These are phyloP conservation scores for Didymella lethalis DNA, from an alignment of 2,329 filamentous ascomycete genomes.

Conservation along the genomic window DNA sequence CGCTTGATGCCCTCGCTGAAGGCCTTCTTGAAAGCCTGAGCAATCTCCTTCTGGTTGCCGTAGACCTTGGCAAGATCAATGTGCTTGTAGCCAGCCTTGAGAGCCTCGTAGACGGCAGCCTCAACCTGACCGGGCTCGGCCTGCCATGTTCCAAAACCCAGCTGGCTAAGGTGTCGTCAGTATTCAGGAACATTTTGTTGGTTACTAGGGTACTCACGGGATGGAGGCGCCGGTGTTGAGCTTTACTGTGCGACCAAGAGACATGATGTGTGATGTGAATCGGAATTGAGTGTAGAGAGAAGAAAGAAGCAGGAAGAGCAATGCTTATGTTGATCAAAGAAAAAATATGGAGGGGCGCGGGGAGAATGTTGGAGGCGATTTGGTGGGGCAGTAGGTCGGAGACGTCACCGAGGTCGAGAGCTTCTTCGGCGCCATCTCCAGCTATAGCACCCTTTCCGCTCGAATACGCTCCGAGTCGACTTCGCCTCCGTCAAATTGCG, in stretches of 20 bases:
- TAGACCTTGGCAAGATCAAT: conserved; percentile 44
- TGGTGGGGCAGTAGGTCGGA: conserved; percentile 30
- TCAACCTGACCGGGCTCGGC: conserved; percentile 50
- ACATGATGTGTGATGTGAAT: conserved; percentile 29
- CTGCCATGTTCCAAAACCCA: conserved; percentile 47
- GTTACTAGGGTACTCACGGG: conserved; percentile 71
- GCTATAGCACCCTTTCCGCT: conserved; percentile 14
- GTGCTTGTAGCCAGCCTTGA: conserved; percentile 45
- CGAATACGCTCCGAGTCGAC: conserved; percentile 1
- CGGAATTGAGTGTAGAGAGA: conserved; percentile 12
- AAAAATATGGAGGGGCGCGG: conserved; percentile 18
- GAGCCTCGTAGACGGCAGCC: conserved; percentile 50
- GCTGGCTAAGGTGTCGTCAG: conserved; percentile 66
- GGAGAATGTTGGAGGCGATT: conserved; percentile 20
- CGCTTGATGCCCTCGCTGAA: conserved; percentile 55
- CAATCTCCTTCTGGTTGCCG: conserved; percentile 44
- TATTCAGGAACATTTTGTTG: conserved; percentile 68
- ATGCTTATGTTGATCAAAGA: conserved; percentile 15
- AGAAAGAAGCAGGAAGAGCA: conserved; percentile 3
- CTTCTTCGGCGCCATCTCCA: conserved; percentile 25
- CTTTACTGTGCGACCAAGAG: conserved; percentile 54
- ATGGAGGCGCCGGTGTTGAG: conserved; percentile 77
- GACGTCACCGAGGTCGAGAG: conserved; percentile 30
- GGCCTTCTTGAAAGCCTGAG: conserved; percentile 38
- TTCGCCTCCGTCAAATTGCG: conserved; percentile 13